phyloP scores from a whole-genome alignment of 179 eudicot species.

The Drosera spatulata region DNA sequence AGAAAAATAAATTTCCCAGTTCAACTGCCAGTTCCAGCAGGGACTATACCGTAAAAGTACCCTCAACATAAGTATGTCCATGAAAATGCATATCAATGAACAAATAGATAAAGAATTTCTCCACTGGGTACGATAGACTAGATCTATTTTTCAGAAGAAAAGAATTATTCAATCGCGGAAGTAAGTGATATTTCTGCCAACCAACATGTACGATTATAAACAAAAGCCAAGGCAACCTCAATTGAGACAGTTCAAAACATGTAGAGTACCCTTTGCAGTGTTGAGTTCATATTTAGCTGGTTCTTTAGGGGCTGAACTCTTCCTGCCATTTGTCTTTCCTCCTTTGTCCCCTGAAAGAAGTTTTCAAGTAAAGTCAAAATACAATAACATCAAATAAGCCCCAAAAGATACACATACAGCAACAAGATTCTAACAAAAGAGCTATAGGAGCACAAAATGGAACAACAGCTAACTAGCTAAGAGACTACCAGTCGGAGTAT shows the following conservation, averaged over 20 bases:
- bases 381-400: neutral
- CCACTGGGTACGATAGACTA: too few species aligned
- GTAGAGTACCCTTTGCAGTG: constrained; percentile 40
- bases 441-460: neutral
- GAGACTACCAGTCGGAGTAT: constrained; percentile 16
- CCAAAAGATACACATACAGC: neutral
- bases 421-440: neutral
- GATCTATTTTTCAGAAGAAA: too few species aligned
- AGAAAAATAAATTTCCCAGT: too few species aligned
- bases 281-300: constrained; percentile 34
- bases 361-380: neutral
- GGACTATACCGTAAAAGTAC: too few species aligned
- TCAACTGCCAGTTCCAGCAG: too few species aligned
- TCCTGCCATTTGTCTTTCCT: constrained; percentile 26
- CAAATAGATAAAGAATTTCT: too few species aligned
- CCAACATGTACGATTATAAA: neutral
- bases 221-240: neutral
- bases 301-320: constrained; percentile 35
- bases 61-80: too few species aligned
- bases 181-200: neutral
- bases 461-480: neutral
- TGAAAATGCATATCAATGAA: too few species aligned
- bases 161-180: too few species aligned
- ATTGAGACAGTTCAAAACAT: neutral
- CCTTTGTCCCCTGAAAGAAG: too few species aligned